Conservation (phyloP, 306 rosid genomes). For the Cicer chorassanicum region DNA sequence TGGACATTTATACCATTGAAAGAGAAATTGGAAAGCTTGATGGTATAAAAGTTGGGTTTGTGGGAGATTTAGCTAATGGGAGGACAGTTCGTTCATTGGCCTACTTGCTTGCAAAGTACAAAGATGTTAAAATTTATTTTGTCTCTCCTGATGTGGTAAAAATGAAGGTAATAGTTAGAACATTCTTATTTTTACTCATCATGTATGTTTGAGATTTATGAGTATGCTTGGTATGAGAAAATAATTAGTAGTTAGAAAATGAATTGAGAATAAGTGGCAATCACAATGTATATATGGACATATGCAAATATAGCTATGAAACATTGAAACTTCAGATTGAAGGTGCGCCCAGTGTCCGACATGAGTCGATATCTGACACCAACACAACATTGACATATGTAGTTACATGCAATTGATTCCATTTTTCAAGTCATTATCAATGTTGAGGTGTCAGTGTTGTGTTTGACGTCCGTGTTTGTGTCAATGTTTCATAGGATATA, state of each 20-base stretch:
- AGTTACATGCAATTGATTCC: too few species aligned
- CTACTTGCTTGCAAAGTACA: slow-evolving; percentile 80
- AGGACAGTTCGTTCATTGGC: slow-evolving; percentile 92
- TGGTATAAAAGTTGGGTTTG: slow-evolving; percentile 78
- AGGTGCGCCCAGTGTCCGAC: too few species aligned
- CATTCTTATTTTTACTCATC: slow-evolving; percentile 26
- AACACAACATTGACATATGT: too few species aligned
- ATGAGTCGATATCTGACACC: too few species aligned
- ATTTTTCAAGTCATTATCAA: too few species aligned
- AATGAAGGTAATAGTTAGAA: slow-evolving; percentile 69
- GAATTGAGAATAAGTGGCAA: slow-evolving; percentile 27
- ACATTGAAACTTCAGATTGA: too few species aligned
- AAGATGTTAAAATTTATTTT: slow-evolving; percentile 72
- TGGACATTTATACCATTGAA: slow-evolving; percentile 82
- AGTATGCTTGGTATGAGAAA: background rate
- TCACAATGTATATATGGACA: background rate
- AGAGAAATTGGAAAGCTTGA: slow-evolving; percentile 83
- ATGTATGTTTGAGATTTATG: slow-evolving; percentile 14
- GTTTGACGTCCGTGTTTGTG: too few species aligned
- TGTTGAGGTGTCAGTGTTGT: too few species aligned
- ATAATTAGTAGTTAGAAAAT: slow-evolving; percentile 9
- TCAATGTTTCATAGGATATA: background rate
- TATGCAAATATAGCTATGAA: background rate
- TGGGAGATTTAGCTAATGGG: slow-evolving; percentile 91
- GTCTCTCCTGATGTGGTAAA: slow-evolving; percentile 83